Base-by-base conservation (phyloP, 805 yeast species). In the Teunomyces panamensis region DNA sequence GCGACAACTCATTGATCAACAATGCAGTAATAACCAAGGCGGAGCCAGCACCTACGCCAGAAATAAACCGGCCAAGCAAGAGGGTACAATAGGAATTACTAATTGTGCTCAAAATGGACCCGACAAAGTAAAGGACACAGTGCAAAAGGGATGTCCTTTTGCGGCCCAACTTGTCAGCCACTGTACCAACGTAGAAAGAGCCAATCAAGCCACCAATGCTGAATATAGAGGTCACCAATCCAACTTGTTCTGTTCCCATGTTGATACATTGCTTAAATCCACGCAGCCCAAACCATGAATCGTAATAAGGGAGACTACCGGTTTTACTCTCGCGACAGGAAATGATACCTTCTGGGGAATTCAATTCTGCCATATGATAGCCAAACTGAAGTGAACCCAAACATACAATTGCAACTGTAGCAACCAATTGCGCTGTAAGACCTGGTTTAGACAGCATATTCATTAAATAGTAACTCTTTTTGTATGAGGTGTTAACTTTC, bases 311-410 rank as follows among this genome's bases (percentile, higher is more conserved):
- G 9, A 56, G 32, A 4, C 27, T 27, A 5, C 68, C 72, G 0
- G 77, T 75, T 6, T 52, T 56, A 4, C 61, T 49, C 3, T 48
- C 51, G 20, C 59, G 64, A 59, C 96, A 89, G 9, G 87, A 77
- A 42, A 89, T 73, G 29, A 80, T 78, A 10, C 78, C 76, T 48
- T 86, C 87, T 0, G 97, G 97, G 5, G 97, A 96, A 67, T 92
- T 92, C 62, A 92, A 75, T 64, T 91, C 97, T 1, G 97, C 85
- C 85, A 92, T 84, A 63, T 94, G 98, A 64, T 87, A 89, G 1
- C 99, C 99, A 64, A 85, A 94, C 64, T 90, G 97, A 9, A 91
- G 71, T 2, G 96, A 81, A 2, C 91, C 90, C 20, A 89, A 59
- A 55, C 95, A 87, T 5, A 84, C 81, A 9, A 87, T 80, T 0